Evolutionary conservation across 2,329 filamentous ascomycete species (phyloP).

Genomic region (Fusarium sp.): DNA sequence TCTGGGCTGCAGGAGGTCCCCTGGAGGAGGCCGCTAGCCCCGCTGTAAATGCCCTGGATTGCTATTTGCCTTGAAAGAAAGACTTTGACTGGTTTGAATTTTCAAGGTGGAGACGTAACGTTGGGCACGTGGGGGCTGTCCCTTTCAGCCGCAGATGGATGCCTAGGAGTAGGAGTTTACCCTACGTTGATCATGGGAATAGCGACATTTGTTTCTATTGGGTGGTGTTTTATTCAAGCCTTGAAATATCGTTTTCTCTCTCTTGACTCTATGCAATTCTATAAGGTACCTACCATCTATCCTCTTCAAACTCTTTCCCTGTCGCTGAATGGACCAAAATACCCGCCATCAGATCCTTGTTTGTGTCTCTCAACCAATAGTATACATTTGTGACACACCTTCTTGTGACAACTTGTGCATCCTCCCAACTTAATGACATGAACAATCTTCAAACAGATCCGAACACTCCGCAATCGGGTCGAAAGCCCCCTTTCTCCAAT

Average conservation of each 20-base stretch:
- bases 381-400: not conserved
- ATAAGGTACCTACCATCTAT: not conserved
- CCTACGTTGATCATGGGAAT: constrained; percentile 10
- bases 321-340: too few species aligned
- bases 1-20: constrained; percentile 27
- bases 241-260: not conserved
- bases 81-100: constrained; percentile 18
- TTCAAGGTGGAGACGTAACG: constrained; percentile 21
- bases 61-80: constrained; percentile 9
- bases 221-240: not conserved
- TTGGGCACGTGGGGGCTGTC: constrained; percentile 38
- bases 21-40: constrained; percentile 28
- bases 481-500: not conserved
- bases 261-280: not conserved
- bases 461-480: constrained; percentile 8
- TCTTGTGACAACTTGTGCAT: too few species aligned
- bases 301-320: not conserved
- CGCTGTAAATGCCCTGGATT: constrained; percentile 18
- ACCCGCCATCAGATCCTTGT: not conserved
- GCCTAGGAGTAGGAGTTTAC: constrained; percentile 12
- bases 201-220: not conserved
- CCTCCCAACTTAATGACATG: constrained; percentile 11
- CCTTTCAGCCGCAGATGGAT: constrained; percentile 33
- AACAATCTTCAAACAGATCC: constrained; percentile 13
- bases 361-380: not conserved